Base-by-base conservation (phyloP, 78 protist species). In the Dictyostelium intermedium region DNA sequence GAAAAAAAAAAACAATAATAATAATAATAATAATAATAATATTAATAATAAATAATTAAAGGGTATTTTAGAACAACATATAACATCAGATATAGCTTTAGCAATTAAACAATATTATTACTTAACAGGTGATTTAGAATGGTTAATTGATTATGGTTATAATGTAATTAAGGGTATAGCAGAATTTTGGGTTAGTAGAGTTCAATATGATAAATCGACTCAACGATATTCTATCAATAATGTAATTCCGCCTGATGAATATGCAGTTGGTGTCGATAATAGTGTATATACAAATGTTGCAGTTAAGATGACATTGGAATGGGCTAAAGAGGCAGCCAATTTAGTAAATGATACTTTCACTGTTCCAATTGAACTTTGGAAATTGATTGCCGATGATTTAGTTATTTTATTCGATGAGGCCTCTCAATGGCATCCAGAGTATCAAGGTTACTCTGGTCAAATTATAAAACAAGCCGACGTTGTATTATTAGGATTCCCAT, bases 201-300 rank as follows among this genome's bases (percentile, higher is more conserved):
- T 93, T 10, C 18, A 30, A 4, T n/a, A 34, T 14, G 34, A 16
- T n/a, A 6, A 23, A 5, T 8, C 23, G 9, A 18, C n/a, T 11
- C 39, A 27, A 3, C 23, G 13, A 13, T 25, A 50, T 27, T 32
- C 47, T 0, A 93, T 84, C 11, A 81, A 84, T 35, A 27, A 7
- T 45, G 30, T 93, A 5, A 93, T 91, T 53, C 95, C 93, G 50
- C 91, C 91, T 1, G 96, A 93, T 80, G 96, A 93, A 81, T 93
- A 84, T 85, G 91, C 96, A 32, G 86, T 77, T 13, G 93, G 87
- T 14, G 96, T 93, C 25, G 47, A 84, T 35, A 69, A 85, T 83
- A 45, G 77, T 13, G 87, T 93, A 6, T 93, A 93, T 70, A 93
- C 96, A 20, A 93, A 93, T 85, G 81, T 81, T 18, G 45, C 85